phyloP scores from a whole-genome alignment of 2,329 filamentous ascomycete species.

The Epichloe amarillans region DNA sequence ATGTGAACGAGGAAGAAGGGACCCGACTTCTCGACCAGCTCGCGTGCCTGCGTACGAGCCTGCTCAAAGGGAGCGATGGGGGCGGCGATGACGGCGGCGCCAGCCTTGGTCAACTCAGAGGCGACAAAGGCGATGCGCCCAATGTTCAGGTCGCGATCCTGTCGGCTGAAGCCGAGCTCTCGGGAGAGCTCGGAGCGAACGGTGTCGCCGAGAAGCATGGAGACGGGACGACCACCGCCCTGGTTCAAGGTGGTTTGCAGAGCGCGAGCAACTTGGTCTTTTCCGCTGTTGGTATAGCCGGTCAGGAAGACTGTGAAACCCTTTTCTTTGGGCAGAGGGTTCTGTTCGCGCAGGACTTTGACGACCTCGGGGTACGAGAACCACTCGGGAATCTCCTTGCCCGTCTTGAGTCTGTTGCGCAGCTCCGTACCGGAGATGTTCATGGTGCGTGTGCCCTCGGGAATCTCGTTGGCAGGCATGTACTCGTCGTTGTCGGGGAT shows the following conservation, averaged over 20 bases:
- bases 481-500: constrained; percentile 96
- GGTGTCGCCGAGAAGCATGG: constrained; percentile 87
- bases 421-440: constrained; percentile 87
- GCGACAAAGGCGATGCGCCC: constrained; percentile 93
- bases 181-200: constrained; percentile 86
- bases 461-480: constrained; percentile 80
- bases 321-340: constrained; percentile 80
- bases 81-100: constrained; percentile 88
- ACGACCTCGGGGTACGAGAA: constrained; percentile 99
- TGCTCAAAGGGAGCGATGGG: constrained; percentile 89
- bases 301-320: constrained; percentile 98
- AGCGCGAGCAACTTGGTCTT: constrained; percentile 90
- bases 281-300: constrained; percentile 91
- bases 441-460: constrained; percentile 68
- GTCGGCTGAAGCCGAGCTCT: constrained; percentile 86
- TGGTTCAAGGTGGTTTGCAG: constrained; percentile 97
- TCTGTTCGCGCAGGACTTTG: constrained; percentile 87
- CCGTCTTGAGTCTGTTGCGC: constrained; percentile 77
- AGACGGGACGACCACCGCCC: constrained; percentile 88
- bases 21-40: constrained; percentile 76
- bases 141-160: constrained; percentile 91
- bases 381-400: constrained; percentile 94
- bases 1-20: constrained; percentile 95
- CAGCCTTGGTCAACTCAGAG: constrained; percentile 82
- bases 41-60: constrained; percentile 62